Evolutionary conservation across 164 flowering plant species (phyloP).

Genomic region (Tetracentron sinense): DNA sequence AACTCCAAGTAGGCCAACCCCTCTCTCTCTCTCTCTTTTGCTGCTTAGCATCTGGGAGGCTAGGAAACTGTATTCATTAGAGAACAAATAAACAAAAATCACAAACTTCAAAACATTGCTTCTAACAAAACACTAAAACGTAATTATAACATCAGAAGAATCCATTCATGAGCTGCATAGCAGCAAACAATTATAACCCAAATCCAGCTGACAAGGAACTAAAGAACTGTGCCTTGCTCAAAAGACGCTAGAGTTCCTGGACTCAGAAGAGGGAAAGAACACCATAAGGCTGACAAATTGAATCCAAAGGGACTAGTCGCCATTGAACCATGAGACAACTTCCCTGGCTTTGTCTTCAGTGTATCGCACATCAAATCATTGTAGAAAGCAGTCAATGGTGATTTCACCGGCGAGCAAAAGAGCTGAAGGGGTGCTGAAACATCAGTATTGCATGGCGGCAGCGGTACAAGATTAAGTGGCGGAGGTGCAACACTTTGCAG

Average conservation of each 20-base stretch:
- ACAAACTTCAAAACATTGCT: too few species aligned
- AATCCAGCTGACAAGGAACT: too few species aligned
- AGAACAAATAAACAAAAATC: too few species aligned
- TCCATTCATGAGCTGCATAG: too few species aligned
- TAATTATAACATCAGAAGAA: too few species aligned
- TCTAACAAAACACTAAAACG: too few species aligned
- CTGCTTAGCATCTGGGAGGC: too few species aligned
- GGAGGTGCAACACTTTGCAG: constrained; percentile 20
- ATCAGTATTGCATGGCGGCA: not conserved
- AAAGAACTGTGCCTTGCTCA: constrained; percentile 19
- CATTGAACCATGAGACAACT: constrained; percentile 6
- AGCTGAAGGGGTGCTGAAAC: not conserved
- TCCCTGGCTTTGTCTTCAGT: not conserved
- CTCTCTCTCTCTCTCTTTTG: too few species aligned
- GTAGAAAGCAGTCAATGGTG: not conserved
- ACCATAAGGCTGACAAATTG: constrained; percentile 21
- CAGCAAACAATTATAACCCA: too few species aligned
- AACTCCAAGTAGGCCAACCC: too few species aligned
- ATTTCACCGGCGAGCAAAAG: not conserved
- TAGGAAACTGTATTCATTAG: too few species aligned
- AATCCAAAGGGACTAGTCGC: constrained; percentile 10
- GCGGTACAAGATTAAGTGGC: constrained; percentile 4
- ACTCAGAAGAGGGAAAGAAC: constrained; percentile 25
- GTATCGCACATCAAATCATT: not conserved
- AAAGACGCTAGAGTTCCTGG: constrained; percentile 24